Evolutionary conservation across 257 asterid genomes (phyloP).

Genomic region (Solanum lycopersicoides): DNA sequence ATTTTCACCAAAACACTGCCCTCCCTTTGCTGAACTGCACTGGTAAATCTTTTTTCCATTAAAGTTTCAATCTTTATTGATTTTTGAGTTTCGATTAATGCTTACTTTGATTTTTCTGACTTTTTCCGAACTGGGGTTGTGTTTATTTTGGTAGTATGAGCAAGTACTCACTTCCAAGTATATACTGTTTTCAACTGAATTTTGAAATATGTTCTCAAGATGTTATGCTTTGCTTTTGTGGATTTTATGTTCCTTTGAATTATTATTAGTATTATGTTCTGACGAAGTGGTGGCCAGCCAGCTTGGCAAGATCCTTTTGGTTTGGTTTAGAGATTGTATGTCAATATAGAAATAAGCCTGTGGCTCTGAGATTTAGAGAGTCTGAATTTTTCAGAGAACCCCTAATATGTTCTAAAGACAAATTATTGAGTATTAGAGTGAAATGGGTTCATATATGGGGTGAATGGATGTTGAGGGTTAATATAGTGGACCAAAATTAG

Average conservation of each 20-base stretch:
- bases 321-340: not conserved
- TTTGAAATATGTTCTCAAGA: not conserved
- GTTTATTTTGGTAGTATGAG: not conserved
- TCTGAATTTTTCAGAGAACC: not conserved
- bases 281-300: not conserved
- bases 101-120: not conserved
- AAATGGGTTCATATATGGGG: not conserved
- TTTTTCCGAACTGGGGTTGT: not conserved
- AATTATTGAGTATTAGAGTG: not conserved
- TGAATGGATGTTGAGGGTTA: not conserved
- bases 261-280: not conserved
- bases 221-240: not conserved
- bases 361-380: not conserved
- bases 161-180: not conserved
- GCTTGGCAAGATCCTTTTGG: not conserved
- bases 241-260: not conserved
- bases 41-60: conserved; percentile 19
- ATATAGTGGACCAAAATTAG: not conserved
- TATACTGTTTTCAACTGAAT: not conserved
- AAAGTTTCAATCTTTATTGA: not conserved
- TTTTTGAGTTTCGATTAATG: not conserved
- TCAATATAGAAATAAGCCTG: not conserved
- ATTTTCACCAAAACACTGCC: conserved; percentile 7
- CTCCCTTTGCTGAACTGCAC: conserved; percentile 14
- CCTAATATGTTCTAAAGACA: not conserved